Evolutionary conservation across 2,329 filamentous ascomycete genomes (phyloP).

Genomic region (Amylocarpus encephaloides): DNA sequence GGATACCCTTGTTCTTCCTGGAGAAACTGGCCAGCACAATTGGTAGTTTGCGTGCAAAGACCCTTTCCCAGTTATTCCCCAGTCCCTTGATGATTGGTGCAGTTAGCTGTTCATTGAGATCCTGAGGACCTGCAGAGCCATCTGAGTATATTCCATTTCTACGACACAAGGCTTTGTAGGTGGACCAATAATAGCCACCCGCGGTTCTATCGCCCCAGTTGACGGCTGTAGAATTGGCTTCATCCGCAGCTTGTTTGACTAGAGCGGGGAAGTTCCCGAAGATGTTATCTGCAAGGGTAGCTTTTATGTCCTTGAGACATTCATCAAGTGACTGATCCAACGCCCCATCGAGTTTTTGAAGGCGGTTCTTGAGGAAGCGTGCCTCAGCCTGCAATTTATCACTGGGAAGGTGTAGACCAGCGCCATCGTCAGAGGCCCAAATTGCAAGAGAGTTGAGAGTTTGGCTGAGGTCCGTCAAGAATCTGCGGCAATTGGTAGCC

Average conservation of each 20-base stretch:
- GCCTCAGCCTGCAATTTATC: slow-evolving; percentile 35
- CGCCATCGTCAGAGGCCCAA: slow-evolving; percentile 41
- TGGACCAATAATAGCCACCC: slow-evolving; percentile 44
- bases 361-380: slow-evolving; percentile 33
- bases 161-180: slow-evolving; percentile 51
- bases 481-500: slow-evolving; percentile 38
- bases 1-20: slow-evolving; percentile 27
- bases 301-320: slow-evolving; percentile 35
- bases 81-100: slow-evolving; percentile 21
- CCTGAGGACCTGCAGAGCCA: slow-evolving; percentile 32
- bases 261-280: slow-evolving; percentile 39
- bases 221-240: slow-evolving; percentile 31
- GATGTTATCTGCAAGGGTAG: slow-evolving; percentile 39
- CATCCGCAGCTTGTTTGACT: slow-evolving; percentile 34
- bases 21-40: slow-evolving; percentile 35
- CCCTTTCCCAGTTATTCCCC: slow-evolving; percentile 18
- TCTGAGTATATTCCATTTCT: slow-evolving; percentile 42
- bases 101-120: slow-evolving; percentile 36
- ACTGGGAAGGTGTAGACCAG: slow-evolving; percentile 35
- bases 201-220: slow-evolving; percentile 36
- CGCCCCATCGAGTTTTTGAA: slow-evolving; percentile 36
- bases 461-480: slow-evolving; percentile 45
- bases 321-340: slow-evolving; percentile 37
- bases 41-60: slow-evolving; percentile 38
- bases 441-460: slow-evolving; percentile 47